Percentiles rank a stretch among this genome's conserved stretches.
phyloP scores from a whole-genome alignment of 345 rosid genomes.

The Arabis hirsuta region DNA sequence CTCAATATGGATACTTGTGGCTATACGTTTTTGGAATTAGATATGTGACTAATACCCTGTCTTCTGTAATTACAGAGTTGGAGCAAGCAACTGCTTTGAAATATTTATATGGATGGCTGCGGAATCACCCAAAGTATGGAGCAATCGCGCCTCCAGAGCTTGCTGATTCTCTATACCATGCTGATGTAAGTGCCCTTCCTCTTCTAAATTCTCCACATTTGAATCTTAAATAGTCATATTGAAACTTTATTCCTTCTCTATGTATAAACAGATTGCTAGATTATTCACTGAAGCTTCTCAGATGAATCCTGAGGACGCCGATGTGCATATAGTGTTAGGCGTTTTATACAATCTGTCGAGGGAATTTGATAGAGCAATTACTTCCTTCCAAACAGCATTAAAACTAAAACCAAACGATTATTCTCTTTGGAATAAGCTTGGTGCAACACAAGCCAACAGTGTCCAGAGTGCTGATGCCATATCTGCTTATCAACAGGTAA shows the following conservation, averaged over 20 bases:
- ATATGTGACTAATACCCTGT: constrained; percentile 33
- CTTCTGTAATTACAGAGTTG: constrained; percentile 62
- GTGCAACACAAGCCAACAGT: constrained; percentile 99
- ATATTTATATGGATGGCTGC: constrained; percentile 92
- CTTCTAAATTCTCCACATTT: constrained; percentile 13
- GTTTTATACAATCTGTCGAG: constrained; percentile 91
- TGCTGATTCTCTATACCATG: constrained; percentile 70
- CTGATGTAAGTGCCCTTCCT: constrained; percentile 69
- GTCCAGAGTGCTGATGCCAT: constrained; percentile 99
- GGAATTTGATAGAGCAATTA: constrained; percentile 90
- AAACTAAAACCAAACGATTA: constrained; percentile 94
- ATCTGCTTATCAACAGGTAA: constrained; percentile 90
- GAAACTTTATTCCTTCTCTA: constrained; percentile 11
- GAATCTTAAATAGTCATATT: constrained; percentile 21
- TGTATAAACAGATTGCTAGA: constrained; percentile 60
- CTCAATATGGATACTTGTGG: background rate
- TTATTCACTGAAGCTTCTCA: constrained; percentile 86
- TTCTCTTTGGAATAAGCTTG: constrained; percentile 99
- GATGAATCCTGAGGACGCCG: constrained; percentile 97
- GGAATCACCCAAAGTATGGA: constrained; percentile 84
- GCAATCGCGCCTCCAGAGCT: constrained; percentile 69
- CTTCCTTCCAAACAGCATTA: constrained; percentile 78
- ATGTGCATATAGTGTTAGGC: constrained; percentile 93
- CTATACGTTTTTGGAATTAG: background rate
- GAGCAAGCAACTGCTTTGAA: constrained; percentile 96